A percentile compares a stretch with the other conserved stretches of the same genome.
These are phyloP conservation scores for Stagonosporopsis cucurbitacearum DNA, from an alignment of 2,329 filamentous ascomycete species.

Conservation along the genomic window DNA sequence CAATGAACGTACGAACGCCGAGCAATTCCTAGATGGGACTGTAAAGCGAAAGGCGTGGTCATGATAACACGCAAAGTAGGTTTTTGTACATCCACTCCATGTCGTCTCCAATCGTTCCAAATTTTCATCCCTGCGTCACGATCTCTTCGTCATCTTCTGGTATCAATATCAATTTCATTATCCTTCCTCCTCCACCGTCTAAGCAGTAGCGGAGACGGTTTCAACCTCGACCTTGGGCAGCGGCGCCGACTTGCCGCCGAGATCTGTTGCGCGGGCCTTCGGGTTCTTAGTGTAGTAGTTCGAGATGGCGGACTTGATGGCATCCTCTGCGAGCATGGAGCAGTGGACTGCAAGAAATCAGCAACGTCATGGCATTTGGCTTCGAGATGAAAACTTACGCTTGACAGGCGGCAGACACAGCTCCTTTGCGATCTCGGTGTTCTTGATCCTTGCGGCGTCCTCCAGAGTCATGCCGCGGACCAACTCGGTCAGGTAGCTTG, in stretches of 20 bases:
- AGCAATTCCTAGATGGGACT: not conserved
- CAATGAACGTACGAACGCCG: conserved; percentile 2
- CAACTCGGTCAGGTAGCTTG: conserved; percentile 91
- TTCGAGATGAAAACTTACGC: conserved; percentile 61
- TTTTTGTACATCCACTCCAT: conserved; percentile 6
- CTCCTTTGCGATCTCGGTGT: conserved; percentile 98
- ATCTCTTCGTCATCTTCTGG: conserved; percentile 8
- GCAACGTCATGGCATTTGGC: not conserved
- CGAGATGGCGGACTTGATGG: conserved; percentile 88
- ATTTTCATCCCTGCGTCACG: conserved; percentile 1
- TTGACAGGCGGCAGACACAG: conserved; percentile 88
- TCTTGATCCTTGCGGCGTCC: conserved; percentile 89
- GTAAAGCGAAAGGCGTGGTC: conserved; percentile 11
- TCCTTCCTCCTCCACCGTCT: conserved; percentile 26
- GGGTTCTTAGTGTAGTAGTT: conserved; percentile 95
- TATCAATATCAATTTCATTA: conserved; percentile 30
- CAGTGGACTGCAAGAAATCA: conserved; percentile 70
- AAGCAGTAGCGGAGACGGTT: conserved; percentile 55
- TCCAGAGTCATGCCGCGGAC: conserved; percentile 96
- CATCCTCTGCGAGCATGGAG: conserved; percentile 91
- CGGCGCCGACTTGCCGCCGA: conserved; percentile 74
- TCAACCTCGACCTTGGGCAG: conserved; percentile 71
- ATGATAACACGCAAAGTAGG: conserved; percentile 6
- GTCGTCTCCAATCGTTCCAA: not conserved
- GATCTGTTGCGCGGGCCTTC: conserved; percentile 72